Conservation (phyloP, 2,329 filamentous ascomycete species). For the Hymenoscyphus infarciens region DNA sequence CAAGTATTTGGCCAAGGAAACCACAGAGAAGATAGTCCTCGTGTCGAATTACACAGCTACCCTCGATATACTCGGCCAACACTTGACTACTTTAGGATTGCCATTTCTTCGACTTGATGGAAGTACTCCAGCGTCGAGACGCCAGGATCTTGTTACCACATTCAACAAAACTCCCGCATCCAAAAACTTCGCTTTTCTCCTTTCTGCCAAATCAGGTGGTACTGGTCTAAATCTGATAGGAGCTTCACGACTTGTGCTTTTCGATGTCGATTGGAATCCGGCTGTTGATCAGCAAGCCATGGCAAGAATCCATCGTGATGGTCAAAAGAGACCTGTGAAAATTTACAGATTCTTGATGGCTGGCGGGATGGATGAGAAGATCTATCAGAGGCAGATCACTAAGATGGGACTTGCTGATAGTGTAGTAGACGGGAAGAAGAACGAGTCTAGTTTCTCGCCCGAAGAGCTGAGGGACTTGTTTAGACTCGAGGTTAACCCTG, state of each 20-base stretch:
- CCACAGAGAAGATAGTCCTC: conserved; percentile 67
- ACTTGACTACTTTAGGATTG: conserved; percentile 58
- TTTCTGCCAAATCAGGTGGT: conserved; percentile 70
- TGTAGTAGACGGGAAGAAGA: conserved; percentile 64
- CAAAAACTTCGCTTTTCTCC: conserved; percentile 64
- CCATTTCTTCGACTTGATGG: conserved; percentile 67
- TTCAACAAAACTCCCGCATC: conserved; percentile 60
- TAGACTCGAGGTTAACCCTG: conserved; percentile 55
- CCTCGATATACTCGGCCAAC: conserved; percentile 60
- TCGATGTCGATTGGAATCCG: conserved; percentile 75
- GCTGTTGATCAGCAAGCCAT: conserved; percentile 71
- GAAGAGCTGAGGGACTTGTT: conserved; percentile 67
- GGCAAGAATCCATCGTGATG: conserved; percentile 70
- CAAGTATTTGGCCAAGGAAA: conserved; percentile 55
- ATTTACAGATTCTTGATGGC: conserved; percentile 68
- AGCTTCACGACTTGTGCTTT: conserved; percentile 65
- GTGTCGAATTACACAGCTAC: conserved; percentile 77
- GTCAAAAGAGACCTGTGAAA: conserved; percentile 63
- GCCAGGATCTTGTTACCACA: conserved; percentile 64
- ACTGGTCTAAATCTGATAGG: conserved; percentile 68
- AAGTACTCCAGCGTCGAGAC: conserved; percentile 58
- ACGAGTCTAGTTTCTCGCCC: conserved; percentile 57
- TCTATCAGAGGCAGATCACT: conserved; percentile 68
- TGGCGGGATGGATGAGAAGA: conserved; percentile 70
- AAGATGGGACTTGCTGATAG: conserved; percentile 68